Conservation (phyloP, 2,329 filamentous ascomycete genomes). For the Hymenoscyphus salicellus region DNA sequence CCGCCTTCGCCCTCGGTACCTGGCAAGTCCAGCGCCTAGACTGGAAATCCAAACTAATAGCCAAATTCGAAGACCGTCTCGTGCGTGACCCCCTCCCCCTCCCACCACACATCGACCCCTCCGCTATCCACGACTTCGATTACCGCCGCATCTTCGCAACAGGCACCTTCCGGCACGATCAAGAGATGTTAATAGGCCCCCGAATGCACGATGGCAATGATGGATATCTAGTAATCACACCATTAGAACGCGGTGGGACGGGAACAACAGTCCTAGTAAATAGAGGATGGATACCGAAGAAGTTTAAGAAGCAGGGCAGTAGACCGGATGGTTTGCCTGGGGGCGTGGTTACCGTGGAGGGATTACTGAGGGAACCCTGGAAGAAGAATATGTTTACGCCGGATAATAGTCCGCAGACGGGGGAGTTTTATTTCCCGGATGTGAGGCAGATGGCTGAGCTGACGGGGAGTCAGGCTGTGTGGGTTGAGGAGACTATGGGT, state of each 20-base stretch:
- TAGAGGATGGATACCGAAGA: constrained; percentile 86
- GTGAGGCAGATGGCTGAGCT: constrained; percentile 84
- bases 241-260: constrained; percentile 68
- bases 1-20: constrained; percentile 82
- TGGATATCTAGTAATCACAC: constrained; percentile 88
- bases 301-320: constrained; percentile 60
- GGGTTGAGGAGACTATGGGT: constrained; percentile 97
- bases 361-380: constrained; percentile 82
- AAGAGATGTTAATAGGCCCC: constrained; percentile 94
- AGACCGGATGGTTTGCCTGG: constrained; percentile 63
- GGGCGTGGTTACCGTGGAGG: constrained; percentile 76
- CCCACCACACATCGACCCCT: constrained; percentile 76
- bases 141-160: constrained; percentile 77
- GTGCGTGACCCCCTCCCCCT: constrained; percentile 81
- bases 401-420: constrained; percentile 76
- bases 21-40: constrained; percentile 93
- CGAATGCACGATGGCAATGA: constrained; percentile 84
- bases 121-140: constrained; percentile 84
- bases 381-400: constrained; percentile 99
- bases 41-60: constrained; percentile 92
- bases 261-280: constrained; percentile 78
- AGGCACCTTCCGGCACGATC: constrained; percentile 77
- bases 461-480: constrained; percentile 81
- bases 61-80: constrained; percentile 87
- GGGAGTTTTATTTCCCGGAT: constrained; percentile 93